A percentile compares a stretch with the other conserved stretches of the same genome.
Evolutionary conservation across 306 rosid species (phyloP).

Genomic region (Quercus suber): DNA sequence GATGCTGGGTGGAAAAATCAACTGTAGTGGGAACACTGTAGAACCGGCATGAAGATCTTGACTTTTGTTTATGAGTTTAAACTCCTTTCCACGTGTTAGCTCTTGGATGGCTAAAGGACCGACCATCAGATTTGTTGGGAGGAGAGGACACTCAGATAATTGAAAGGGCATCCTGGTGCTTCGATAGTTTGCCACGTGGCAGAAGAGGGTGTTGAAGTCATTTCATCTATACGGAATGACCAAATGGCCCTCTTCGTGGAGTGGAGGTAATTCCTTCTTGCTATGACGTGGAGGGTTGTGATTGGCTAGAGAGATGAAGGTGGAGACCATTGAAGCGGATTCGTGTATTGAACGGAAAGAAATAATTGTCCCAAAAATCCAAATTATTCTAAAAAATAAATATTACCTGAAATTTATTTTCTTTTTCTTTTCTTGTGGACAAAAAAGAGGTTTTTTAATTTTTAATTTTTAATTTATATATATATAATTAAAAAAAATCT

Average conservation of each 20-base stretch:
- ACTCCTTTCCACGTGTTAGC: background rate
- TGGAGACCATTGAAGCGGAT: background rate
- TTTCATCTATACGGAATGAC: background rate
- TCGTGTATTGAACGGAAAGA: conserved; percentile 35
- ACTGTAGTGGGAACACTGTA: background rate
- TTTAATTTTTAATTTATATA: too few species aligned
- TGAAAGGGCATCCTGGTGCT: background rate
- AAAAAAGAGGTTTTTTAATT: too few species aligned
- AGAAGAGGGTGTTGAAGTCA: background rate
- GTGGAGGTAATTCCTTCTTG: conserved; percentile 17
- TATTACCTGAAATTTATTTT: background rate
- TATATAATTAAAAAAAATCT: background rate
- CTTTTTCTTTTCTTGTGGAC: background rate
- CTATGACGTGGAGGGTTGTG: conserved; percentile 24
- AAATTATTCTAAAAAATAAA: background rate
- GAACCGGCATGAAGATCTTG: background rate
- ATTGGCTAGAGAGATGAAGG: conserved; percentile 1
- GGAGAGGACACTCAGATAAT: background rate
- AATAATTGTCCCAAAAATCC: background rate
- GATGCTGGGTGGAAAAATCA: background rate
- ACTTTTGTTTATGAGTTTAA: background rate
- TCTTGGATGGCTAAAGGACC: background rate
- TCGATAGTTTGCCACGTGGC: conserved; percentile 14
- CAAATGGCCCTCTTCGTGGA: conserved; percentile 25
- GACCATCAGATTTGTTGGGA: background rate